Evolutionary conservation across 805 yeast species (phyloP), one percentile per base, ranked within the genome.

Genomic region (Starmerella geochares): DNA sequence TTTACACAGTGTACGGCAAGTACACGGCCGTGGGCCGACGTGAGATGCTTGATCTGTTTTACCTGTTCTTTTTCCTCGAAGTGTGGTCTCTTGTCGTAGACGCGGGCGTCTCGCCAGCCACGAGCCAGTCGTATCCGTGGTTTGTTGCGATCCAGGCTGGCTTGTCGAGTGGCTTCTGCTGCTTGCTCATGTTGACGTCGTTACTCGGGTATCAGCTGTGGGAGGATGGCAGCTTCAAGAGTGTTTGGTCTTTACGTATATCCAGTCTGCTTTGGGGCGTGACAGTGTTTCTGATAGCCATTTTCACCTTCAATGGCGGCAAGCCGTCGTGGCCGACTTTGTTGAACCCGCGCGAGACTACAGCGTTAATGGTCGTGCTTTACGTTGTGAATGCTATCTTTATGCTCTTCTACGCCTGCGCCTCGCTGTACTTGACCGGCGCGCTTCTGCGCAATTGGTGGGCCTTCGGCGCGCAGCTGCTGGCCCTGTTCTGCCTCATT

Each of bases 1-100:
- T 87, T 11, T 84, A 80, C 70, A 81, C 83, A 58, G 79, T 88
- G 39, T 73, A 88, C 62, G 71, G 81, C 52, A 86, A 90, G 70
- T 88, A 85, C 63, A 92, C 98, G 0, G 96, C 97, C 11, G 88
- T 92, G 51, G 97, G 96, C 3, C 74, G 97, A 53, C 72, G 79
- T 11, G 98, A 92, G 62, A 83, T 87, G 80, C 66, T 86, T 48
- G 77, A 76, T 57, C 81, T 84, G 61, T 81, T 80, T 65, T 79
- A 81, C 65, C 60, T 77, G 37, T 72, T 74, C 54, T 69, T 81
- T 28, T 70, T 76, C 1, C 72, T 83, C 55, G 73, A 78, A 5
- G 73, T 83, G 14, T 68, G 81, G 53, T 74, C 88, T 2, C 70
- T 90, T 43, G 75, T 90, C 20, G 94, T 86, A 4, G 95, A 90